Evolutionary conservation across 768 basidiomycete species (phyloP).

Genomic region (Sporobolomyces phaffii): DNA sequence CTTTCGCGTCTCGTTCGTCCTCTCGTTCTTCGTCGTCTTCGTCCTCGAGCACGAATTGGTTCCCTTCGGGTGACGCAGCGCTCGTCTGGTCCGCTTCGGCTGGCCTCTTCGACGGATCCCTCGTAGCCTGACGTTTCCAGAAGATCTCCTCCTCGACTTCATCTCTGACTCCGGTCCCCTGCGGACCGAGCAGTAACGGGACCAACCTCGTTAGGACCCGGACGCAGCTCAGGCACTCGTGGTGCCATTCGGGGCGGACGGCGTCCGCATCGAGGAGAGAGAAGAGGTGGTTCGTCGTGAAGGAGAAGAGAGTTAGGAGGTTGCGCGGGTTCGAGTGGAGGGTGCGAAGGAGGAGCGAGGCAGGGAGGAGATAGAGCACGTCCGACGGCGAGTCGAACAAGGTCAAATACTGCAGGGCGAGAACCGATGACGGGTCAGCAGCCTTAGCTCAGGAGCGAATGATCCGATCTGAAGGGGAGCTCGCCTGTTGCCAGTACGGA

Average conservation of each 20-base stretch:
- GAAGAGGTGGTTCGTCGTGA: constrained; percentile 12
- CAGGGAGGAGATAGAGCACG: constrained; percentile 27
- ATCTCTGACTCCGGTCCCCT: too few relatives aligned
- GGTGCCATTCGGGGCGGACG: constrained; percentile 52
- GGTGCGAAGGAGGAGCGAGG: constrained; percentile 3
- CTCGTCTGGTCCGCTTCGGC: not conserved
- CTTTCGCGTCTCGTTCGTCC: not conserved
- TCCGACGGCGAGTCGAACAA: constrained; percentile 15
- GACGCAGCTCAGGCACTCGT: constrained; percentile 86
- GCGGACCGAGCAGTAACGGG: constrained; percentile 71
- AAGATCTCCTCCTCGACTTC: constrained; percentile 72
- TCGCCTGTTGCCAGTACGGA: constrained; percentile 31
- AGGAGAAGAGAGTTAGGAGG: constrained; percentile 29
- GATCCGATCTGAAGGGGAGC: not conserved
- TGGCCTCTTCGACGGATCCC: constrained; percentile 20
- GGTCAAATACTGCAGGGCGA: constrained; percentile 5
- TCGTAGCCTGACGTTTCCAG: too few relatives aligned
- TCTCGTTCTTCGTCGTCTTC: constrained; percentile 43
- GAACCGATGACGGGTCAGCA: too few relatives aligned
- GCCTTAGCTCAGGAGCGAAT: too few relatives aligned
- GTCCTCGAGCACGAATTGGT: constrained; percentile 77
- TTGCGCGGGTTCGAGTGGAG: constrained; percentile 16
- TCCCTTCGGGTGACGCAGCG: too few relatives aligned
- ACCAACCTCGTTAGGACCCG: constrained; percentile 80
- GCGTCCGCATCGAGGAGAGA: not conserved